These are phyloP conservation scores for Pyrenophora teres DNA, from an alignment of 2,329 filamentous ascomycete species.

Conservation along the genomic window DNA sequence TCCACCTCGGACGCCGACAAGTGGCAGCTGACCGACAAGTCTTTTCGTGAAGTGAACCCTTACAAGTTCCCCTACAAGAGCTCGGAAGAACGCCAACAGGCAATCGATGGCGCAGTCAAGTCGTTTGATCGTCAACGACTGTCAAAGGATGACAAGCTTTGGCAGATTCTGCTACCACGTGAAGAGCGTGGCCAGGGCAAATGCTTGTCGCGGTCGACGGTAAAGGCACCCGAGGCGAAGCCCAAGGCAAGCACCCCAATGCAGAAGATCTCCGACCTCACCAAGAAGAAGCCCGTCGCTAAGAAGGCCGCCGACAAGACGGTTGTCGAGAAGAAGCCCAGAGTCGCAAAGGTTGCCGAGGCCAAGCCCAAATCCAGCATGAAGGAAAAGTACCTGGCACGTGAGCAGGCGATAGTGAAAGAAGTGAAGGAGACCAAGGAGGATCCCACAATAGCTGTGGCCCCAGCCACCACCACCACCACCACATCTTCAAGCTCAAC, in stretches of 20 bases:
- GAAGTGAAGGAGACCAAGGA: constrained; percentile 33
- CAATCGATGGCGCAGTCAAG: constrained; percentile 65
- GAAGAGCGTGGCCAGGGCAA: constrained; percentile 67
- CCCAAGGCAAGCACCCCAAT: constrained; percentile 42
- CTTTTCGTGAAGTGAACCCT: constrained; percentile 65
- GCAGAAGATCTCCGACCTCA: constrained; percentile 48
- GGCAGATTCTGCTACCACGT: constrained; percentile 65
- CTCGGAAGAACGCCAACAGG: constrained; percentile 60
- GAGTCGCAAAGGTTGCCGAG: constrained; percentile 18
- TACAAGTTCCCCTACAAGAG: constrained; percentile 64
- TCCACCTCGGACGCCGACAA: constrained; percentile 52
- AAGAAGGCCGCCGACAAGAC: constrained; percentile 54
- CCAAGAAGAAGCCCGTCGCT: constrained; percentile 50
- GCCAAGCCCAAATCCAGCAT: constrained; percentile 31
- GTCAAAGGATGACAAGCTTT: constrained; percentile 63
- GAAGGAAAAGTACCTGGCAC: constrained; percentile 31
- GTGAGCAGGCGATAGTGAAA: constrained; percentile 26
- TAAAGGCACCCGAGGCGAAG: constrained; percentile 49
- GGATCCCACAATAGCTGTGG: constrained; percentile 25
- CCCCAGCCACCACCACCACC: constrained; percentile 20
- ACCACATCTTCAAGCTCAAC: constrained; percentile 17
- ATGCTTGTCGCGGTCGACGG: constrained; percentile 62
- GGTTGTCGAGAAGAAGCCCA: constrained; percentile 31
- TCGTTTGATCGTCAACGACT: constrained; percentile 67
- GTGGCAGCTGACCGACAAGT: constrained; percentile 59